These are phyloP conservation scores for Rhazya stricta DNA, from an alignment of 257 asterid species.

Conservation along the genomic window DNA sequence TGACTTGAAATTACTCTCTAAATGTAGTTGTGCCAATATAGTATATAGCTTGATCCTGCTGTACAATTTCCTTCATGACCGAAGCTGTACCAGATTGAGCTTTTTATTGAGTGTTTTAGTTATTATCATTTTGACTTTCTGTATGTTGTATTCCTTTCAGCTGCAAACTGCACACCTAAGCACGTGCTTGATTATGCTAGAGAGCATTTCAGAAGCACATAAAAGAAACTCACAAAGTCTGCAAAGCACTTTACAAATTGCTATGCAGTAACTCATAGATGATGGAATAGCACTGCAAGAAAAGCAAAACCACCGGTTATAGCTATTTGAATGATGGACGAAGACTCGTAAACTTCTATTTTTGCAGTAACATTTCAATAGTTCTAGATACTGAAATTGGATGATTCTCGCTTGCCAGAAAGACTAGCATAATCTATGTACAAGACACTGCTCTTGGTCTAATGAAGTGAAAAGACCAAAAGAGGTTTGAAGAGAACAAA, in stretches of 20 bases:
- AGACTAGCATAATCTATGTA: not conserved
- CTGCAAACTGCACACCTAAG: not conserved
- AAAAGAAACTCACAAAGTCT: not conserved
- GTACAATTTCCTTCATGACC: not conserved
- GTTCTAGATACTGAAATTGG: not conserved
- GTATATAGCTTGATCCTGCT: not conserved
- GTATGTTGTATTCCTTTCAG: not conserved
- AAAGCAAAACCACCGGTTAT: not conserved
- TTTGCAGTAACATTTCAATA: not conserved
- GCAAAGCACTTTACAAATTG: not conserved
- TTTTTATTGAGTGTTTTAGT: not conserved
- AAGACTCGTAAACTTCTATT: not conserved
- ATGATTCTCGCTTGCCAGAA: not conserved
- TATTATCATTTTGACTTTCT: not conserved
- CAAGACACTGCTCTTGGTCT: not conserved
- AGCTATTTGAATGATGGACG: not conserved
- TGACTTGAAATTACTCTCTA: not conserved
- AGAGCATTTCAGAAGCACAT: not conserved
- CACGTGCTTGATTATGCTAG: not conserved
- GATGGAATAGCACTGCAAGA: not conserved
- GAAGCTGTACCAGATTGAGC: not conserved
- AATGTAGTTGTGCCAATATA: not conserved
- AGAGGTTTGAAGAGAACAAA: not conserved
- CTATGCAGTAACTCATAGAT: not conserved
- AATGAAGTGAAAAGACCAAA: not conserved